phyloP scores from a whole-genome alignment of 306 rosid genomes.

The Castanea crenata region DNA sequence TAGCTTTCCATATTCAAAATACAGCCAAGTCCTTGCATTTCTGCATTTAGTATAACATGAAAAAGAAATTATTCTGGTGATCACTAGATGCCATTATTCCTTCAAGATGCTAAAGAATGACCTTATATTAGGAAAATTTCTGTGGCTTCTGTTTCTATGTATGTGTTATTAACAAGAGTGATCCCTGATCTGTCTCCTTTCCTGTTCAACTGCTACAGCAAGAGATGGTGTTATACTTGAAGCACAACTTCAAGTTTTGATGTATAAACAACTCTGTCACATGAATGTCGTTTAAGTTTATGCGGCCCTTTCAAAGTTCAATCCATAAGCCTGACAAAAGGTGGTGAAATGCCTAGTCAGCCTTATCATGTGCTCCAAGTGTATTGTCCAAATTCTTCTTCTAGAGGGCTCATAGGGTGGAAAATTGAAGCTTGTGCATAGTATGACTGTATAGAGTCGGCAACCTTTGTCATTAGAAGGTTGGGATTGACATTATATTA shows the following conservation, averaged over 20 bases:
- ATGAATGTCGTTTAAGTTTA: not conserved
- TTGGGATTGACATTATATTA: not conserved
- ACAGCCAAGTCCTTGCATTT: not conserved
- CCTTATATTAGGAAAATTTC: not conserved
- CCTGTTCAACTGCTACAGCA: constrained; percentile 49
- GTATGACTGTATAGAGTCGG: not conserved
- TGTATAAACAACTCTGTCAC: not conserved
- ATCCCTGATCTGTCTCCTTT: not conserved
- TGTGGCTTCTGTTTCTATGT: not conserved
- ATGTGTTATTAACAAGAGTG: not conserved
- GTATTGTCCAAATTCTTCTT: not conserved
- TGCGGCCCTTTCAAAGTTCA: not conserved
- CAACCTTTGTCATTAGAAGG: not conserved
- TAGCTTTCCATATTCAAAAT: not conserved
- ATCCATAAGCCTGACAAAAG: not conserved
- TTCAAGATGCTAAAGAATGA: not conserved
- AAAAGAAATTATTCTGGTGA: not conserved
- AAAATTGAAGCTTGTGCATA: not conserved
- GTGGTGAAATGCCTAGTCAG: not conserved
- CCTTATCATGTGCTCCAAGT: not conserved
- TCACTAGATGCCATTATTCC: not conserved
- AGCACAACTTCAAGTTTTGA: constrained; percentile 75
- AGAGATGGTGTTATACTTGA: constrained; percentile 71
- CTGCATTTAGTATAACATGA: not conserved
- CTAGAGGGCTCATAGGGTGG: not conserved